Percentiles rank a stretch among this genome's conserved stretches.
These are phyloP conservation scores for Grosmannia huntii DNA, from an alignment of 2,329 filamentous ascomycete species.

Conservation along the genomic window DNA sequence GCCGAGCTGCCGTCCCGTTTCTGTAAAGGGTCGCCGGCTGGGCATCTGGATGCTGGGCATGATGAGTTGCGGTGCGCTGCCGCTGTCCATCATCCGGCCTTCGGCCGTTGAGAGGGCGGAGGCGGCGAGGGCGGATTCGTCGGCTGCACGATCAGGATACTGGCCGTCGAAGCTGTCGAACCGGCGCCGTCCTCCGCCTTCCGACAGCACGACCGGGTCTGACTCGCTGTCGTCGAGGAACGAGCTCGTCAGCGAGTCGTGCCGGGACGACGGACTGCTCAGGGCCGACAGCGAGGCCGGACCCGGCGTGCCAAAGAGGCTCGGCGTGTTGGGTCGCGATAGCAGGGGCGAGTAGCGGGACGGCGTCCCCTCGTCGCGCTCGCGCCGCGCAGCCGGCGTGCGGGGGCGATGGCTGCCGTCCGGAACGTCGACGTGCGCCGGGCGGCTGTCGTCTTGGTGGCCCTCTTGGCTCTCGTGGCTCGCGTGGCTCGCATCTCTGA, in stretches of 20 bases:
- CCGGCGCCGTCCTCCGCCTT: neutral
- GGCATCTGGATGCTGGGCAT: conserved; percentile 96
- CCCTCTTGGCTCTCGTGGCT: no score
- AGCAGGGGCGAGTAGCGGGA: conserved; percentile 8
- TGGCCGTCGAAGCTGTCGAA: neutral
- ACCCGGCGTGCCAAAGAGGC: conserved; percentile 26
- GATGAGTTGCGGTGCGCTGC: conserved; percentile 64
- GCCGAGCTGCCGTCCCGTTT: conserved; percentile 70
- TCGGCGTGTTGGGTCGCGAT: conserved; percentile 31
- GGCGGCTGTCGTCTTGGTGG: neutral
- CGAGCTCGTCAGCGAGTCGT: conserved; percentile 35
- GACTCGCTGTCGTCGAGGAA: conserved; percentile 38
- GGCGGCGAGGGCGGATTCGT: neutral
- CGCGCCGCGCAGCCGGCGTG: neutral
- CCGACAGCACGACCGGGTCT: conserved; percentile 13
- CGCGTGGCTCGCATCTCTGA: neutral
- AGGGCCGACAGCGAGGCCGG: conserved; percentile 23
- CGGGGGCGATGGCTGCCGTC: neutral
- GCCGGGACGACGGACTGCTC: conserved; percentile 32
- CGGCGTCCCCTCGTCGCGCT: no score
- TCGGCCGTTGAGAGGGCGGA: neutral
- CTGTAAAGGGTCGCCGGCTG: conserved; percentile 75
- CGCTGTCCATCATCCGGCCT: conserved; percentile 29
- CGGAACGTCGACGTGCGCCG: no score
- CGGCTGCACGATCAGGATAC: neutral